Evolutionary conservation across 805 yeast genomes (phyloP), one percentile per base, ranked within the genome.

Genomic region (Grigorovia jiainica): DNA sequence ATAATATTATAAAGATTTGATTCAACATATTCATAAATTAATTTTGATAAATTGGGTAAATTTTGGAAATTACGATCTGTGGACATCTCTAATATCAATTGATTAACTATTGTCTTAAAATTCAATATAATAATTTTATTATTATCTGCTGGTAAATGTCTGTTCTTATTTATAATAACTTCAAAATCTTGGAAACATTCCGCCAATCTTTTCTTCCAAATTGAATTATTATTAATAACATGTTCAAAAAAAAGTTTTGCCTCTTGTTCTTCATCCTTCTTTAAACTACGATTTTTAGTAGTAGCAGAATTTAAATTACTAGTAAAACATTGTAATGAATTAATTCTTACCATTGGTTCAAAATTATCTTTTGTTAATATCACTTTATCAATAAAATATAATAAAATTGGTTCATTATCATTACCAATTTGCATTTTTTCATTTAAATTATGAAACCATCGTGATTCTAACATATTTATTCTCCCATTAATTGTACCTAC

Each of bases 21-120:
- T 51, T 89, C 96, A 13, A 85, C 79, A 50, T 85, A 85, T 42
- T 76, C 77, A 51, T 78, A 81, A 2, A 87, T 67, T 36, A 77
- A 65, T 43, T 67, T 68, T 48, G 68, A 74, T 47, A 77, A 60
- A 43, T 79, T 46, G 3, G 48, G 37, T 13, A 51, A 37, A 3
- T 30, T n/a, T 29, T 41, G 43, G 20, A 57, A 54, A 17, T 40
- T 16, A 19, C 38, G 33, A 23, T 55, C 57, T 5, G 9, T 20
- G 7, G 34, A 37, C 47, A 53, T 39, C 7, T 30, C 34, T 5
- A 33, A 20, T 34, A 40, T 42, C 27, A 38, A n/a, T 23, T 40
- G 19, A 18, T 17, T 10, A 5, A 34, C 34, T 4, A 44, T 27
- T 10, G 17, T 13, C 3, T 36, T 33, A 36, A 41, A 44, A 10